Percentiles rank a stretch among this genome's conserved stretches.
Conservation (phyloP, 805 yeast species). For the Candida silvatica region DNA sequence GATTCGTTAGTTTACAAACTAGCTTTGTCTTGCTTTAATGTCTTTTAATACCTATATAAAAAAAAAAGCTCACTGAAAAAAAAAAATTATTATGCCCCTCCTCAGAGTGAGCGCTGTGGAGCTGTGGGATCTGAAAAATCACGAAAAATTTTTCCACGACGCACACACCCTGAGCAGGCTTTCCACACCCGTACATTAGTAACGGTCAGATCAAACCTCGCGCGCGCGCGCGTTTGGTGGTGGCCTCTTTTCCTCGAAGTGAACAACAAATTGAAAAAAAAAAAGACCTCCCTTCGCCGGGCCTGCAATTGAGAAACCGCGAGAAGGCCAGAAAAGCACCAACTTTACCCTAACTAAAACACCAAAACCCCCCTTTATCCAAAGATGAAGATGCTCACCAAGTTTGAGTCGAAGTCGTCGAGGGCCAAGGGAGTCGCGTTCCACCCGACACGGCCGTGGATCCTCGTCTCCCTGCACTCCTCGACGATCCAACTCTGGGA, state of each 20-base stretch:
- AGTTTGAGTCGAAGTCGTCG: conserved; percentile 95
- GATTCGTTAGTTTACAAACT: not conserved
- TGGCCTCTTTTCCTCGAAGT: not conserved
- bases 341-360: too few species aligned
- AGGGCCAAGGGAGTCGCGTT: conserved; percentile 97
- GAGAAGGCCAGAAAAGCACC: too few species aligned
- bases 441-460: conserved; percentile 95
- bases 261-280: conserved; percentile 2
- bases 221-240: too few species aligned
- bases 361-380: too few species aligned
- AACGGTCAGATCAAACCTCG: too few species aligned
- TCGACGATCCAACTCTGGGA: conserved; percentile 99
- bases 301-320: too few species aligned
- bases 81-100: too few species aligned
- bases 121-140: not conserved
- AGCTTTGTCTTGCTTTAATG: not conserved
- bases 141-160: too few species aligned
- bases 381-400: conserved; percentile 79
- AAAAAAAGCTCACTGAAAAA: too few species aligned
- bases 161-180: too few species aligned
- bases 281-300: not conserved
- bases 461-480: conserved; percentile 85
- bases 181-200: too few species aligned
- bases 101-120: too few species aligned
- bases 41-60: not conserved